Base-by-base conservation (phyloP, 2,329 filamentous ascomycete genomes). In the Magnaporthiopsis rhizophila region DNA sequence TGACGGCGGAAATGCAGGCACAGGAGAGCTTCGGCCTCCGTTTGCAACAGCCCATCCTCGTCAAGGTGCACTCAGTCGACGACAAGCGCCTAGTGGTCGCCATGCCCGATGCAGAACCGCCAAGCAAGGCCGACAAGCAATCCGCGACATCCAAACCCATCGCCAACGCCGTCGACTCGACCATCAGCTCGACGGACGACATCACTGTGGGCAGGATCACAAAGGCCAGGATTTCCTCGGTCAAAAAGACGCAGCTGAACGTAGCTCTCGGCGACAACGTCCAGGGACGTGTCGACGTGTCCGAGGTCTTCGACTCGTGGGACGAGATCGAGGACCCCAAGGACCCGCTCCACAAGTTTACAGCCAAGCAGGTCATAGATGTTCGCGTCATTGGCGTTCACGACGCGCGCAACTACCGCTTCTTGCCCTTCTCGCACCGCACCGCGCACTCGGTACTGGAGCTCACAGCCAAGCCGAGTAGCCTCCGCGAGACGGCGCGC, bases 241-340 rank as follows among this genome's bases (percentile, higher is more conserved):
- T 97, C 72, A 97, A 96, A 76, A 88, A 89, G 61, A 97, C 94
- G 0, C 95, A 99, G 74, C 80, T 98, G 64, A 98, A 98, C 69
- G 92, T 99, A 7, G 86, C 90, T 69, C 82, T 98, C 62, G 89
- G 91, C 58, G 91, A 96, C 72, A 92, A 92, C 68, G 82, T 96
- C 11, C 91, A 96, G 73, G 95, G 94, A n/a, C 91, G 95, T 24
- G 88, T 99, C 66, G 94, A 97, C 72, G 86, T 95, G 7, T 96
- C 95, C 1, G 92, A 98, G 74, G 78, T 93, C 15, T 99, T 96
- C 73, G 90, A 97, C 74, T 82, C 81, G 13, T 97, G 90, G 89
- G 89, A 96, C 60, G 88, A 94, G 58, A 95, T 99, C 71, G 82
- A 86, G 64, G 87, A 97, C 72, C 85, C 88, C 65, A 97, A 94